Percentiles rank a stretch among this genome's conserved stretches.
These are phyloP conservation scores for Cyberlindnera xishuangbannaensis DNA, from an alignment of 805 yeast species.

Conservation along the genomic window DNA sequence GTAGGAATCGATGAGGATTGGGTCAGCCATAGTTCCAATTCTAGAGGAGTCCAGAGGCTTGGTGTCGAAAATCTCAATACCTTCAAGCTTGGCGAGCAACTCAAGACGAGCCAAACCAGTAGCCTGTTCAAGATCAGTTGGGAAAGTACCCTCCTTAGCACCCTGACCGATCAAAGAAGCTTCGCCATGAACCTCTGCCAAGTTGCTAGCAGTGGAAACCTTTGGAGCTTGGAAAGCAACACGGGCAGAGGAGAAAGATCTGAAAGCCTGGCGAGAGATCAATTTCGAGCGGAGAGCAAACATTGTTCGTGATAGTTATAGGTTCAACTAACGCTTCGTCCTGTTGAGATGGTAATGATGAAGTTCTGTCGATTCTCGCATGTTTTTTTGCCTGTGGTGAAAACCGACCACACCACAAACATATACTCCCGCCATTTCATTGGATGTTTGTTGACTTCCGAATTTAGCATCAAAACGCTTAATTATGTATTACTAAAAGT, in stretches of 20 bases:
- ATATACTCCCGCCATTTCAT: constrained; percentile 18
- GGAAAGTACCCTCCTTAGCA: constrained; percentile 78
- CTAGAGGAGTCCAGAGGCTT: constrained; percentile 85
- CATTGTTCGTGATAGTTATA: constrained; percentile 17
- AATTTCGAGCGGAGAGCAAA: constrained; percentile 33
- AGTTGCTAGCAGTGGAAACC: constrained; percentile 46
- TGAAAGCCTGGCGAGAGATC: constrained; percentile 17
- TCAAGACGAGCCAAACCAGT: constrained; percentile 98
- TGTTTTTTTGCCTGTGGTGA: constrained; percentile 14
- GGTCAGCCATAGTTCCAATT: constrained; percentile 85
- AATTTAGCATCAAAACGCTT: constrained; percentile 5
- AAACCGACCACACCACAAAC: too few relatives aligned
- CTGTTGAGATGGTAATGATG: neutral
- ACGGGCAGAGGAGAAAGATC: constrained; percentile 30
- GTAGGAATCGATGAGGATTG: constrained; percentile 83
- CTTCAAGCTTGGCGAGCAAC: constrained; percentile 88
- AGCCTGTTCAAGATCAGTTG: constrained; percentile 93
- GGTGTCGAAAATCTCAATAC: constrained; percentile 88
- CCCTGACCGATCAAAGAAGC: constrained; percentile 85
- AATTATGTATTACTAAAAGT: constrained; percentile 1
- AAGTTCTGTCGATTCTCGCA: constrained; percentile 19
- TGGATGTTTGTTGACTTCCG: constrained; percentile 19
- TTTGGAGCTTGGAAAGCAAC: constrained; percentile 23
- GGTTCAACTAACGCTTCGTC: neutral
- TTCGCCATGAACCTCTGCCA: constrained; percentile 76